Base-by-base conservation (phyloP, 140 eudicot genomes). In the Senecio squalidus region DNA sequence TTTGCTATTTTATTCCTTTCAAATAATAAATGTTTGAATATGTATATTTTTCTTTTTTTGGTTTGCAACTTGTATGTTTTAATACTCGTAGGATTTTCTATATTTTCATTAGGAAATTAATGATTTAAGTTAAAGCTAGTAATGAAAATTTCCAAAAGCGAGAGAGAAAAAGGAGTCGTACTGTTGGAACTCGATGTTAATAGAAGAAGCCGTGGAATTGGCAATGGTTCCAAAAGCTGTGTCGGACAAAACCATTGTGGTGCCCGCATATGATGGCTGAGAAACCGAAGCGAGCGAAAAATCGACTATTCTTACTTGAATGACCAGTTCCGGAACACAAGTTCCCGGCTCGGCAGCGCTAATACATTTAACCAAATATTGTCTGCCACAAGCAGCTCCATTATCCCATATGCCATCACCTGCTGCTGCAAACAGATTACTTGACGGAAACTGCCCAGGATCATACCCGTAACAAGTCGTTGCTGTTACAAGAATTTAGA, bases 321-420 rank as follows among this genome's bases (percentile, higher is more conserved):
- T 76, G 29, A 80, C 68, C 44, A 66, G 55, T 15, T 46, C 80
- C 0, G 29, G 48, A 20, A 60, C 44, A 64, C 92, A 83, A n/a
- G 79, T 76, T 17, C 72, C 69, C 0, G 73, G 68, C 6, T 15
- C 63, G 1, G 52, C 49, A 3, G 86, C 86, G 24, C 92, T 83
- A 36, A 79, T 79, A 43, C 92, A 83, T 55, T 75, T 73, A 36
- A 79, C 91, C 78, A 83, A 54, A 40, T 83, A 83, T 47, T 72
- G 86, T 13, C 86, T 67, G 31, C 91, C 91, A 38, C 86, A 79
- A 9, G 92, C 71, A 0, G 92, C 92, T 5, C 92, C 86, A 60
- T 83, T 76, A 65, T 79, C 86, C 91, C 91, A 83, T 14, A 79
- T 83, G 13, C 83, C 92, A 9, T 69, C 80, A 7, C 91, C 91